Evolutionary conservation across 1,139 yeast species (phyloP), one percentile per base, ranked within the genome.

Genomic region (Candida glucosophila): DNA sequence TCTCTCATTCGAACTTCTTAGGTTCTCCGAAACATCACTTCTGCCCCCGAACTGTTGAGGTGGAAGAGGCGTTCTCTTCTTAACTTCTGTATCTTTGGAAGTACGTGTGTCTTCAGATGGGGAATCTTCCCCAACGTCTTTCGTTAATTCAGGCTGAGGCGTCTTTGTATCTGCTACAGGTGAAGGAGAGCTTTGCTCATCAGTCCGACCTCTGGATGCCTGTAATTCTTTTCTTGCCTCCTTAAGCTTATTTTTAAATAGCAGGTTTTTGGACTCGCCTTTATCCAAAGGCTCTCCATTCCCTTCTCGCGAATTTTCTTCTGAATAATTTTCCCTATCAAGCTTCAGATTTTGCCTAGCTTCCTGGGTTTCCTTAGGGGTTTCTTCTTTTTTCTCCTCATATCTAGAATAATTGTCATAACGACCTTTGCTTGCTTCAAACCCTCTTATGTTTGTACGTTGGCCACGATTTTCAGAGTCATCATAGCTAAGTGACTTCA

Each of bases 351-450:
- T 29, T 25, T 24, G 25, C 16, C 33, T 20, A 6, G 29, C 23
- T 14, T 31, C 19, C 11, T 28, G 23, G 18, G 30, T 20, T 23
- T 30, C 24, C 24, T 29, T 19, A 6, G 22, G 4, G 13, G 23
- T 10, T 17, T 20, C 11, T 4, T 17, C 28, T 16, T 23, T 28
- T 19, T 26, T 22, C 12, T 28, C 33, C 8, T 41, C 48, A 34
- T 43, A 45, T 19, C 43, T 49, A 4, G 63, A 49, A 32, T 61
- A 61, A 30, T 49, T 47, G 27, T 55, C 61, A 32, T 52, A 52
- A 8, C 49, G 40, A n/a, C 44, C 43, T 23, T 37, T 37, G 6
- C 46, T 28, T n/a, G 40, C 29, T 5, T 37, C 37, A 8, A 33
- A 23, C 7, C 35, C 40, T 25, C 61, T 41, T 5, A 40, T 32